These are phyloP conservation scores for Ganoderma resinaceum DNA, from an alignment of 1,284 basidiomycete species.

Conservation along the genomic window DNA sequence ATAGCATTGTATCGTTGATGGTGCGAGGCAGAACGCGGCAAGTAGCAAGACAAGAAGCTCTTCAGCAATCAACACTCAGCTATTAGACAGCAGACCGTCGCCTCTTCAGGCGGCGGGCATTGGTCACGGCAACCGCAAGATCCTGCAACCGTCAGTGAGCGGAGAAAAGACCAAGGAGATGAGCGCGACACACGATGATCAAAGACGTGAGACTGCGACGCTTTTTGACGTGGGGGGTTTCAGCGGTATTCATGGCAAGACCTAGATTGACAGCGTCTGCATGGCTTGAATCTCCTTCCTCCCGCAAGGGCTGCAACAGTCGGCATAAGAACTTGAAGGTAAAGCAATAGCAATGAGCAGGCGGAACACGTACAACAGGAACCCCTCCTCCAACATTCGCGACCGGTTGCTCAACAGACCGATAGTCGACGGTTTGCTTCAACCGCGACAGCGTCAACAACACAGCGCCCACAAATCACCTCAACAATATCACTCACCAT, in stretches of 20 bases:
- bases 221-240: slow-evolving; percentile 15
- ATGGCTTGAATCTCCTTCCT: background rate
- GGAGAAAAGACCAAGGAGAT: slow-evolving; percentile 5
- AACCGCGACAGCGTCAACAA: background rate
- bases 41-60: background rate
- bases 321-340: background rate
- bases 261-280: slow-evolving; percentile 15
- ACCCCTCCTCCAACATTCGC: background rate
- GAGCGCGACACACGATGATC: slow-evolving; percentile 26
- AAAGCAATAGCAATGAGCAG: background rate
- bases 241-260: slow-evolving; percentile 14
- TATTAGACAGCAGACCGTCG: slow-evolving; percentile 7
- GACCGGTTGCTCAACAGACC: slow-evolving; percentile 10
- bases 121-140: slow-evolving; percentile 23
- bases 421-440: slow-evolving; percentile 25
- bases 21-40: background rate
- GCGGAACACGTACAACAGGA: slow-evolving; percentile 1
- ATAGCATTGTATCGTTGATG: slow-evolving; percentile 2
- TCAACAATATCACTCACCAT: slow-evolving; percentile 23
- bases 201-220: slow-evolving; percentile 26
- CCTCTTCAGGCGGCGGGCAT: slow-evolving; percentile 14
- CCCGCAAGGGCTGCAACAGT: background rate
- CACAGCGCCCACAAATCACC: slow-evolving; percentile 12
- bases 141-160: slow-evolving; percentile 17
- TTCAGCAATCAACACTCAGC: background rate